phyloP scores from a whole-genome alignment of 2,329 filamentous ascomycete genomes.

The Colletotrichum plurivorum region DNA sequence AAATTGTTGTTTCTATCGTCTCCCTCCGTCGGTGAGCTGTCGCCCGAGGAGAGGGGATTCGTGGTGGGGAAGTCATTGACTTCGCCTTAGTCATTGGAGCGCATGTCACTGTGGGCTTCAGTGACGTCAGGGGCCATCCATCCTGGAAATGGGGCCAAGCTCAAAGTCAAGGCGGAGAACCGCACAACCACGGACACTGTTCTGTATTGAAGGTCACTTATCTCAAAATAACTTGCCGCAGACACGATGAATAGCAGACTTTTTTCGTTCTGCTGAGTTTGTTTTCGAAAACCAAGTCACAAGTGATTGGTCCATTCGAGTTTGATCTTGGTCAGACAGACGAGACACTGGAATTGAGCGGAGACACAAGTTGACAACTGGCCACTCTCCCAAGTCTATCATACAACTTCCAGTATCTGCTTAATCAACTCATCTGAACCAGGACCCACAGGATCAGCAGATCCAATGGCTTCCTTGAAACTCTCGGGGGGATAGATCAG shows the following conservation, averaged over 20 bases:
- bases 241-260: no score
- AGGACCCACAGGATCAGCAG: slow-evolving; percentile 43
- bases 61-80: slow-evolving; percentile 3
- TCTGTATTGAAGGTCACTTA: no score
- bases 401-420: not conserved
- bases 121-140: not conserved
- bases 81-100: slow-evolving; percentile 34
- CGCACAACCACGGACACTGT: no score
- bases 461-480: slow-evolving; percentile 42
- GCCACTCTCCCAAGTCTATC: not conserved
- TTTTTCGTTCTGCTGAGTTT: no score
- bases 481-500: slow-evolving; percentile 51
- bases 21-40: slow-evolving; percentile 31
- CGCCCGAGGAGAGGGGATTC: slow-evolving; percentile 28
- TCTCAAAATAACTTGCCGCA: no score
- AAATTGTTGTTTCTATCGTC: not conserved
- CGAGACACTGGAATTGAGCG: no score
- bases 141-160: no score
- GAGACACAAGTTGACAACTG: no score
- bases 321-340: no score
- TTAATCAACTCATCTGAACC: slow-evolving; percentile 31
- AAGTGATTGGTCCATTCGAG: no score
- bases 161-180: no score
- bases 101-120: slow-evolving; percentile 9
- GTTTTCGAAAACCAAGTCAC: no score